Conservation (phyloP, 1,284 basidiomycete genomes). For the Thecaphora frezii region DNA sequence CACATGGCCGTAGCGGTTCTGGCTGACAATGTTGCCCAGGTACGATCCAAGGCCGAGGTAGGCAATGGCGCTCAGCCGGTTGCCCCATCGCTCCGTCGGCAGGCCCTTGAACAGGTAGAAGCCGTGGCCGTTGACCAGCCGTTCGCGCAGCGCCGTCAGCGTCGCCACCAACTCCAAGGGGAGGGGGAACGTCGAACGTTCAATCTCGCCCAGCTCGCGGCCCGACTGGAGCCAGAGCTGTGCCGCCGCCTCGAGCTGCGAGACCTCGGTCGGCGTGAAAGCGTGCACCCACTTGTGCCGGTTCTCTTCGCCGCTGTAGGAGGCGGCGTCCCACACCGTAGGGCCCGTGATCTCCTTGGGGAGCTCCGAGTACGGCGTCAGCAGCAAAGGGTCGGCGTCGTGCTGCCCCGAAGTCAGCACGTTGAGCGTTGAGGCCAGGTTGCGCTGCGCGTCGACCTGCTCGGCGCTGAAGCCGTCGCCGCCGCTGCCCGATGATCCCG, state of each 20-base stretch:
- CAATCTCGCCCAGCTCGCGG: constrained; percentile 45
- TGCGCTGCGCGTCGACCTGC: constrained; percentile 38
- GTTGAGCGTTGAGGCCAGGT: constrained; percentile 34
- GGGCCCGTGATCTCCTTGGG: constrained; percentile 57
- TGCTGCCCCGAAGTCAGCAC: constrained; percentile 53
- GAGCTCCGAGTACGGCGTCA: constrained; percentile 55
- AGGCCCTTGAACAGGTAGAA: constrained; percentile 62
- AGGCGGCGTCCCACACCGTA: constrained; percentile 49
- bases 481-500: constrained; percentile 13
- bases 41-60: constrained; percentile 61
- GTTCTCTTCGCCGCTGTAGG: constrained; percentile 48
- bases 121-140: constrained; percentile 50
- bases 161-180: constrained; percentile 33
- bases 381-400: constrained; percentile 31
- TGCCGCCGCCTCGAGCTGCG: constrained; percentile 38
- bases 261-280: constrained; percentile 36
- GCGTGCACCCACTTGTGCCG: constrained; percentile 37
- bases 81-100: constrained; percentile 58
- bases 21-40: constrained; percentile 58
- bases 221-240: constrained; percentile 42
- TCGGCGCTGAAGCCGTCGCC: constrained; percentile 29
- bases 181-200: constrained; percentile 45
- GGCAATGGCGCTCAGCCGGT: constrained; percentile 59
- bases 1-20: constrained; percentile 61
- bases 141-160: constrained; percentile 26